Conservation (phyloP, 345 rosid genomes). For the Sonneratia alba region DNA sequence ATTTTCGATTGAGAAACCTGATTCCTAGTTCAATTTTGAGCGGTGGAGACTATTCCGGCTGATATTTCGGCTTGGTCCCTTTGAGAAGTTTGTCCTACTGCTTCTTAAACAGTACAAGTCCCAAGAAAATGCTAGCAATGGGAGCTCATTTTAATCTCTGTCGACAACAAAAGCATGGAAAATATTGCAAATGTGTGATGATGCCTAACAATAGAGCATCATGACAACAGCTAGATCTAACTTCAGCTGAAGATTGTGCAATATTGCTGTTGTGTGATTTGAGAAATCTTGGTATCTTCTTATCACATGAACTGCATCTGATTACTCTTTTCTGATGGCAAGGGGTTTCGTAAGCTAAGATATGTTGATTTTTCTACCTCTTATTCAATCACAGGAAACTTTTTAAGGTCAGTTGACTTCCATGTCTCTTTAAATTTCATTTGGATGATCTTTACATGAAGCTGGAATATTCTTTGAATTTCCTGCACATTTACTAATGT, state of each 20-base stretch:
- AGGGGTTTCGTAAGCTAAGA: constrained; percentile 58
- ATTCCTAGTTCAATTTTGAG: background rate
- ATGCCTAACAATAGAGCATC: background rate
- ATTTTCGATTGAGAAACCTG: background rate
- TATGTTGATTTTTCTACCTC: constrained; percentile 72
- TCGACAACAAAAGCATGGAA: background rate
- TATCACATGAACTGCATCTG: background rate
- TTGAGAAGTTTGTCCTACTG: background rate
- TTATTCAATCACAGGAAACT: constrained; percentile 56
- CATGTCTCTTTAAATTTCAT: background rate
- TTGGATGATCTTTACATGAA: background rate
- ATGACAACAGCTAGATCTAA: background rate
- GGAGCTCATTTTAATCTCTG: background rate
- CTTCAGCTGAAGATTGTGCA: background rate
- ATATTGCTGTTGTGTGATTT: background rate
- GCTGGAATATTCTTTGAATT: background rate
- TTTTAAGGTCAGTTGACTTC: constrained; percentile 49
- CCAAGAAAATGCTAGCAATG: background rate
- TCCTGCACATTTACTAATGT: constrained; percentile 2
- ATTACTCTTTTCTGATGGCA: constrained; percentile 7
- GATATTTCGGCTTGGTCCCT: background rate
- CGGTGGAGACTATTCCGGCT: background rate
- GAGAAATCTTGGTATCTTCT: background rate
- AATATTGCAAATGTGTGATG: background rate
- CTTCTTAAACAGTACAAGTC: background rate